Evolutionary conservation across 1,284 basidiomycete genomes (phyloP).

Genomic region (Exobasidium cylindrosporum): DNA sequence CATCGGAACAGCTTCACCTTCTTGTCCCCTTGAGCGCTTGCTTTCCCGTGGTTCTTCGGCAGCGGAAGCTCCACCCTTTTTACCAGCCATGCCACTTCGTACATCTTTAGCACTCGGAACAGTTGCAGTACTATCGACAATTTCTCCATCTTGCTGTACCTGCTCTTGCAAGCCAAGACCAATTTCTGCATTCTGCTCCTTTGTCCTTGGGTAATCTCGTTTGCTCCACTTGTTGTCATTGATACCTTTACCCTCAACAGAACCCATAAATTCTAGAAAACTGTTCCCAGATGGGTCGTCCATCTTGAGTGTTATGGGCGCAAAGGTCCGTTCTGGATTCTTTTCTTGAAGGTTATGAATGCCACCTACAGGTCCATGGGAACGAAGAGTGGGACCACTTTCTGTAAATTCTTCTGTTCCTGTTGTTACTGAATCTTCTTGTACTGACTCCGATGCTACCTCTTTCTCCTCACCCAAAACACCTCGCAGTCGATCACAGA

Average conservation of each 20-base stretch:
- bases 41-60: constrained; percentile 46
- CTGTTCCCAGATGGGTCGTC: constrained; percentile 96
- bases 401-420: constrained; percentile 32
- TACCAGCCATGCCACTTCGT: background rate
- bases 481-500: constrained; percentile 69
- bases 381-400: constrained; percentile 47
- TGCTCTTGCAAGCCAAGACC: constrained; percentile 61
- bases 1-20: constrained; percentile 7
- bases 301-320: constrained; percentile 76
- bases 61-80: constrained; percentile 24
- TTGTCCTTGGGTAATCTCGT: constrained; percentile 76
- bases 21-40: constrained; percentile 6
- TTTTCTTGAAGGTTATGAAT: constrained; percentile 28
- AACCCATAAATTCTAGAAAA: constrained; percentile 61
- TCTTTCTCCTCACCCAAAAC: constrained; percentile 66
- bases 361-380: constrained; percentile 17
- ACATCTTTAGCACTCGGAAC: background rate
- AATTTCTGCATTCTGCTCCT: constrained; percentile 77
- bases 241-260: constrained; percentile 58
- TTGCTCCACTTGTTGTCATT: constrained; percentile 88
- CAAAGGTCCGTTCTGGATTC: constrained; percentile 62
- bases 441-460: constrained; percentile 14
- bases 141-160: background rate
- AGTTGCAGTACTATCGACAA: background rate
- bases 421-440: constrained; percentile 29